phyloP scores from a whole-genome alignment of 208 protist species.

The Trypanosoma conorhini region DNA sequence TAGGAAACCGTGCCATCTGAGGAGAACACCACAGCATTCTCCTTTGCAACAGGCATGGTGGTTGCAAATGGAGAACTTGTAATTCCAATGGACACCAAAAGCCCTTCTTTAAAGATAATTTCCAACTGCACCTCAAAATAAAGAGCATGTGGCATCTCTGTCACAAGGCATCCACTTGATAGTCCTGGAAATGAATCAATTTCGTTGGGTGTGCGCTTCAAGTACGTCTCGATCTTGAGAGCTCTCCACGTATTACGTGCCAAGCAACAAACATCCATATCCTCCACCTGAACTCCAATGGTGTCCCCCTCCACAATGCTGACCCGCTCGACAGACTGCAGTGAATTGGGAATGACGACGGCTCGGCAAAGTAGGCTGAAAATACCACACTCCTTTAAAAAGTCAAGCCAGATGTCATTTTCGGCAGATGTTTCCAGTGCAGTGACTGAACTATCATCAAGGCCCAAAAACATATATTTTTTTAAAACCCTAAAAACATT shows the following conservation, averaged over 20 bases:
- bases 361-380: slow-evolving; percentile 71
- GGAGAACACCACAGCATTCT: slow-evolving; percentile 48
- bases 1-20: slow-evolving; percentile 56
- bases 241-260: slow-evolving; percentile 82
- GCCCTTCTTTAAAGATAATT: slow-evolving; percentile 45
- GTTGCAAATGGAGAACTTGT: slow-evolving; percentile 49
- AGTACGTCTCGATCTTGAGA: slow-evolving; percentile 34
- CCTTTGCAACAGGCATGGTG: slow-evolving; percentile 34
- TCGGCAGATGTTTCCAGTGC: slow-evolving; percentile 1
- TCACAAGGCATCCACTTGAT: slow-evolving; percentile 65
- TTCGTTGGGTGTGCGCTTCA: slow-evolving; percentile 28
- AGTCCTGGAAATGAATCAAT: slow-evolving; percentile 68
- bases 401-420: slow-evolving; percentile 10
- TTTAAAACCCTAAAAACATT: slow-evolving; percentile 81
- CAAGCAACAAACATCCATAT: slow-evolving; percentile 61
- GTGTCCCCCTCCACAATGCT: slow-evolving; percentile 81
- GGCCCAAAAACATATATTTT: slow-evolving; percentile 34
- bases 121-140: slow-evolving; percentile 88
- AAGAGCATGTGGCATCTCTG: slow-evolving; percentile 75
- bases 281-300: slow-evolving; percentile 79
- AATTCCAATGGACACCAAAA: slow-evolving; percentile 61
- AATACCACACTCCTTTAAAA: slow-evolving; percentile 31
- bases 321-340: slow-evolving; percentile 69
- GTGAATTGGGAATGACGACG: slow-evolving; percentile 73
- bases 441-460: slow-evolving; percentile 12